Conservation (phyloP, 2,329 filamentous ascomycete genomes). For the Geoglossum cookeanum region DNA sequence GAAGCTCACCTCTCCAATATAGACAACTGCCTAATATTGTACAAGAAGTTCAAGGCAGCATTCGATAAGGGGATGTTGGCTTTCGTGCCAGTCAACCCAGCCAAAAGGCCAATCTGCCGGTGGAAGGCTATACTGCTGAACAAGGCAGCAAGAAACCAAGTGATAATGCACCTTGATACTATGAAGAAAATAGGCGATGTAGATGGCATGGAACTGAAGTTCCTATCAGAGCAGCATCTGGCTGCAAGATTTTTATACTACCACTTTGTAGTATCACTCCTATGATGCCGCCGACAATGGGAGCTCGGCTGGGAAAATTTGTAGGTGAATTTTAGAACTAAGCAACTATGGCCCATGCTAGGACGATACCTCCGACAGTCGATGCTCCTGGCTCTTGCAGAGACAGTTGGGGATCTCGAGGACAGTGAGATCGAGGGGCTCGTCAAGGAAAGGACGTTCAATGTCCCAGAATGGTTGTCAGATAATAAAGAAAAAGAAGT, state of each 20-base stretch:
- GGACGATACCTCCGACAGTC: conserved; percentile 2
- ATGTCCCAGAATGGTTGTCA: not conserved
- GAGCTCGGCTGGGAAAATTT: not conserved
- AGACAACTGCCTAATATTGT: not conserved
- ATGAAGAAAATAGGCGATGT: conserved; percentile 1
- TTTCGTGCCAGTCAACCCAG: not conserved
- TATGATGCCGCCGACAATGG: conserved; percentile 2
- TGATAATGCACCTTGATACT: not conserved
- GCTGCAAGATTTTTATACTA: conserved; percentile 5
- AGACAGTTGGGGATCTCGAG: not conserved
- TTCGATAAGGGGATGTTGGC: conserved; percentile 2
- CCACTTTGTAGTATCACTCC: conserved; percentile 5
- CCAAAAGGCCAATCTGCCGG: conserved; percentile 1
- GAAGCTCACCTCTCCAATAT: not conserved
- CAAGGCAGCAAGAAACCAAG: not conserved
- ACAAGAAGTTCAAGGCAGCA: not conserved
- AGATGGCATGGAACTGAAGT: conserved; percentile 4
- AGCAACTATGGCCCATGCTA: not conserved
- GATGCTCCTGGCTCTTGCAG: conserved; percentile 2
- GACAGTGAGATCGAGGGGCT: conserved; percentile 1
- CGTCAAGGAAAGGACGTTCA: not conserved
- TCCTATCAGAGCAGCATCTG: conserved; percentile 5
- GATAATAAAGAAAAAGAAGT: not conserved
- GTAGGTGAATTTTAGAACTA: not conserved
- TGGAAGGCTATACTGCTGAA: conserved; percentile 1